Percentiles rank a stretch among this genome's conserved stretches.
Evolutionary conservation across 75 land plant genomes (phyloP).

Genomic region (Sequoiadendron giganteum): DNA sequence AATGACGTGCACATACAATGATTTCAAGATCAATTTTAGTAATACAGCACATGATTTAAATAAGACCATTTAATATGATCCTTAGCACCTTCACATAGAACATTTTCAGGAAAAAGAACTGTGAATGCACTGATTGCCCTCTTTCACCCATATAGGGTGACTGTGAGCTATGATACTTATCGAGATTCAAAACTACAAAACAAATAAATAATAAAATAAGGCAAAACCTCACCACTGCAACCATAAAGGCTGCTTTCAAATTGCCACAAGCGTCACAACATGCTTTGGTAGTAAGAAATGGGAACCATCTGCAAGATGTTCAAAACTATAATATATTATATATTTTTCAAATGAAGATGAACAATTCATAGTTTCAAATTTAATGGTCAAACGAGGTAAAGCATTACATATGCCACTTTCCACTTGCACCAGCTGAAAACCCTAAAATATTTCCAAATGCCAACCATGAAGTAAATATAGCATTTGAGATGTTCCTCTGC

Average conservation of each 20-base stretch:
- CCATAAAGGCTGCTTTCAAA: conserved; percentile 95
- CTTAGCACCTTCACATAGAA: background rate
- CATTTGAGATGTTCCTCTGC: conserved; percentile 85
- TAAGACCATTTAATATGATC: background rate
- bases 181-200: conserved; percentile 3
- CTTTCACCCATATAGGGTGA: background rate
- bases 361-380: background rate
- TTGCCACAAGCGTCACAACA: conserved; percentile 96
- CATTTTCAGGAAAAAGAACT: background rate
- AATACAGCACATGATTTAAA: background rate
- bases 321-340: background rate
- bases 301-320: conserved; percentile 69
- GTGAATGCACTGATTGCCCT: background rate
- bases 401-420: conserved; percentile 79
- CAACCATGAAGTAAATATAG: conserved; percentile 95
- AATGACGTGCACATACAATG: background rate
- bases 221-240: conserved; percentile 72
- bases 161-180: background rate
- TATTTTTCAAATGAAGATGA: background rate
- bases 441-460: conserved; percentile 97
- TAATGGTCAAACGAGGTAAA: background rate
- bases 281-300: conserved; percentile 75
- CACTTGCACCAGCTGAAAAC: conserved; percentile 93
- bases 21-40: background rate
- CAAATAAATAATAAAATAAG: background rate